These are phyloP conservation scores for Peribolospora baueri DNA, from an alignment of 768 basidiomycete genomes.

Conservation along the genomic window DNA sequence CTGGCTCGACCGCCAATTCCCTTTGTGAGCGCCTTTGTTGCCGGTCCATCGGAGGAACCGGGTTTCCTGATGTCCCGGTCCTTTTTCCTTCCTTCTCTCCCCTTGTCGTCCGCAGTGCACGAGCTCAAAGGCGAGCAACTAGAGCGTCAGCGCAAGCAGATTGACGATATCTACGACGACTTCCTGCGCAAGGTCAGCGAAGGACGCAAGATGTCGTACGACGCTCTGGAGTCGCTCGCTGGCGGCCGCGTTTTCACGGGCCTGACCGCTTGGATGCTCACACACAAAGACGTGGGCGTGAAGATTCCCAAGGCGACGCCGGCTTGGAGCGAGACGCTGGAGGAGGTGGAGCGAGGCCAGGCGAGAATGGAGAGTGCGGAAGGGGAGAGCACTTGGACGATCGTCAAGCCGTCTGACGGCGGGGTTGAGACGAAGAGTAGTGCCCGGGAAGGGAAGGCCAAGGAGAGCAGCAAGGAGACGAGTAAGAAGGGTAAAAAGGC, in stretches of 20 bases:
- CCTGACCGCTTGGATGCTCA: slow-evolving; percentile 5
- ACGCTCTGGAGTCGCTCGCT: slow-evolving; percentile 13
- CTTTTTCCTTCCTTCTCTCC: no score
- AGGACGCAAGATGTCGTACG: slow-evolving; percentile 9
- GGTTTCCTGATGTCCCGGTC: no score
- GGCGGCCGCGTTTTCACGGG: slow-evolving; percentile 14
- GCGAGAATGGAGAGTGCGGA: neutral
- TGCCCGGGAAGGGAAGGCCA: neutral
- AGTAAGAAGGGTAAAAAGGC: neutral
- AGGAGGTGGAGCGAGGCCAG: slow-evolving; percentile 1
- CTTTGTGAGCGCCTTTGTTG: neutral
- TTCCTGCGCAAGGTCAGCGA: slow-evolving; percentile 13
- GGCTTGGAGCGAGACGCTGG: slow-evolving; percentile 3
- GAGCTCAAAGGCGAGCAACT: slow-evolving; percentile 5
- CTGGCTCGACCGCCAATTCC: slow-evolving; percentile 9
- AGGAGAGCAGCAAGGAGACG: neutral
- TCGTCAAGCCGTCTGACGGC: no score
- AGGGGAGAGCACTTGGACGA: neutral
- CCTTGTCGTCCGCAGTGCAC: slow-evolving; percentile 1
- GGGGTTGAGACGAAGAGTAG: no score
- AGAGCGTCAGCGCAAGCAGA: slow-evolving; percentile 5
- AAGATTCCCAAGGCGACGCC: neutral
- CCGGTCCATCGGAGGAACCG: no score
- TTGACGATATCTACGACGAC: slow-evolving; percentile 14
- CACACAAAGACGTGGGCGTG: neutral